A percentile compares a stretch with the other conserved stretches of the same genome.
These are phyloP conservation scores for Waltergamsia citrina DNA, from an alignment of 2,329 filamentous ascomycete species.

Conservation along the genomic window DNA sequence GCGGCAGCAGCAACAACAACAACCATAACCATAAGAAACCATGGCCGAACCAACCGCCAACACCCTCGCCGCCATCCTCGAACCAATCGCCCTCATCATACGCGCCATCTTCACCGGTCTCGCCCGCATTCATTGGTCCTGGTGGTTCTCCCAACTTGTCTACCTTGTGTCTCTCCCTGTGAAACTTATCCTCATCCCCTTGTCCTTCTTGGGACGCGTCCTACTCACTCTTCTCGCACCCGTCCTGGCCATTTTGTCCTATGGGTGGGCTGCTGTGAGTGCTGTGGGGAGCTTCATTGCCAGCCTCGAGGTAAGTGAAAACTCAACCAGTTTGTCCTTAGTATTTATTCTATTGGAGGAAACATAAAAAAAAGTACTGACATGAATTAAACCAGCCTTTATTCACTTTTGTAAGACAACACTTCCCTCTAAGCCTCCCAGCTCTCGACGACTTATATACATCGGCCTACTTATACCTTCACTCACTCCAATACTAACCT, in stretches of 20 bases:
- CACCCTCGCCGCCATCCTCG: constrained; percentile 12
- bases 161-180: constrained; percentile 18
- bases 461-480: constrained; percentile 2
- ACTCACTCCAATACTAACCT: neutral
- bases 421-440: constrained; percentile 11
- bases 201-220: constrained; percentile 15
- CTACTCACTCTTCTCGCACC: constrained; percentile 25
- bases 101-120: constrained; percentile 12
- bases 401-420: constrained; percentile 34
- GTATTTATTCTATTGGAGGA: too few species aligned
- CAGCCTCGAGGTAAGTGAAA: constrained; percentile 27
- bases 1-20: neutral
- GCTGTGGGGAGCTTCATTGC: constrained; percentile 15
- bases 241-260: constrained; percentile 21
- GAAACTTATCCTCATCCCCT: constrained; percentile 17
- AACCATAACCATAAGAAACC: neutral
- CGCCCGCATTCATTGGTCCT: constrained; percentile 15
- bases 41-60: constrained; percentile 6
- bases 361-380: neutral
- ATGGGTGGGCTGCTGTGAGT: constrained; percentile 11
- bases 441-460: too few species aligned
- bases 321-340: too few species aligned
- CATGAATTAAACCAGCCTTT: constrained; percentile 20
- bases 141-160: constrained; percentile 8
- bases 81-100: constrained; percentile 14